phyloP scores from a whole-genome alignment of 768 basidiomycete species.

The Auricularia sp. region DNA sequence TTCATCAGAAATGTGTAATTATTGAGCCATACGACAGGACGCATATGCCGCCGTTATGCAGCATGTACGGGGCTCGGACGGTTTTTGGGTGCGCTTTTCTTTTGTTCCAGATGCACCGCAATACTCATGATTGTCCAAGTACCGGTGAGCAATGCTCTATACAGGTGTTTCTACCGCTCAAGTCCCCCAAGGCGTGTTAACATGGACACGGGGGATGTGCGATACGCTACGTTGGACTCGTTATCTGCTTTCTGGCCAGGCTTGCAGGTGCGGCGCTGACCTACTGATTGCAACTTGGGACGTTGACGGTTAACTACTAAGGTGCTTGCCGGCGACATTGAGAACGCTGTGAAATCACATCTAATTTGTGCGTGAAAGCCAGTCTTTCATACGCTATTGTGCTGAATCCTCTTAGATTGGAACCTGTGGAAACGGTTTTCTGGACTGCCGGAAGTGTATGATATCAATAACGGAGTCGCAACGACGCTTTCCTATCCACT shows the following conservation, averaged over 20 bases:
- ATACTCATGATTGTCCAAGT: not conserved
- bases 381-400: not conserved
- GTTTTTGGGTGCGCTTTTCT: constrained; percentile 64
- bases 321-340: constrained; percentile 73
- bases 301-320: not conserved
- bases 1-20: not conserved
- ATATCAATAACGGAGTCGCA: constrained; percentile 60
- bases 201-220: constrained; percentile 63
- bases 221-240: constrained; percentile 80
- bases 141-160: not conserved
- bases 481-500: constrained; percentile 73
- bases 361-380: constrained; percentile 53
- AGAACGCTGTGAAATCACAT: constrained; percentile 88
- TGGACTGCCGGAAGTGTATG: constrained; percentile 88
- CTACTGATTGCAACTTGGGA: constrained; percentile 10
- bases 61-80: constrained; percentile 70
- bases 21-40: constrained; percentile 30
- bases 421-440: constrained; percentile 83
- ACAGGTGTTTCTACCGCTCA: not conserved
- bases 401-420: constrained; percentile 50
- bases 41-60: constrained; percentile 78
- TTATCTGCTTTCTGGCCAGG: constrained; percentile 98
- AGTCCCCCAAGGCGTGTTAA: constrained; percentile 70
- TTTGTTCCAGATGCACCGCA: not conserved
- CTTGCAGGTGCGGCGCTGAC: constrained; percentile 41